Evolutionary conservation across 2,329 filamentous ascomycete species (phyloP), one percentile per base, ranked within the genome.

Genomic region (Lecanicillium sp.): DNA sequence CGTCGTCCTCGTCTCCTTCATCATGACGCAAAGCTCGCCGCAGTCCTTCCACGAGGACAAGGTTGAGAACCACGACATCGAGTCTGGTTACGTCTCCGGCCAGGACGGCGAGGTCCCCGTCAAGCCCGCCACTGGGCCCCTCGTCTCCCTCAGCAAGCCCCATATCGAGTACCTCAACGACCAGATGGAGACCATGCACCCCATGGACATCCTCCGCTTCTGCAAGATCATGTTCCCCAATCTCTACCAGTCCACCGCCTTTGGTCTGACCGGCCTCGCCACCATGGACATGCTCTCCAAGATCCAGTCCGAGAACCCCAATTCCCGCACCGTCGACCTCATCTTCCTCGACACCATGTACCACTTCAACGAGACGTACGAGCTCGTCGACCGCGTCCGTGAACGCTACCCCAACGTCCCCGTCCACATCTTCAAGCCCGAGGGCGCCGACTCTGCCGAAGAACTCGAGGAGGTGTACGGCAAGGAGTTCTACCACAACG

Each of bases 101-200:
- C 61, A 66, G 45, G 69, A 67, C 39, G 66, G 67, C 55, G 67
- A 67, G 55, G 62, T 63, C n/a, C 60, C 66, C 61, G 33, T 59
- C 57, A 33, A 60, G 39, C 35, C 58, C 36, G 58, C 62, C 27
- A 62, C 54, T 55, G 75, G 91, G 17, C 86, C 90, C 12, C 80
- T 87, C 52, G 77, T 97, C 60, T 82, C 84, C 67, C 89, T 98
- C 73, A 91, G 88, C 56, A 86, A 86, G 65, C 79, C 85, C 54
- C 91, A 98, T 67, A 75, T 97, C 57, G 84, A 87, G 60, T 91
- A 91, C 68, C 78, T 98, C 65, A 98, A 98, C 75, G 71, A 82
- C 55, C 89, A 95, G 68, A 74, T 98, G 58, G 87, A 93, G 67
- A 79, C 84, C 62, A 86, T 97, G 67, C 82, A 90, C 63, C 88